A percentile compares a stretch with the other conserved stretches of the same genome.
phyloP scores from a whole-genome alignment of 495 filamentous ascomycete genomes.

The Staphylotrichum longicolle region DNA sequence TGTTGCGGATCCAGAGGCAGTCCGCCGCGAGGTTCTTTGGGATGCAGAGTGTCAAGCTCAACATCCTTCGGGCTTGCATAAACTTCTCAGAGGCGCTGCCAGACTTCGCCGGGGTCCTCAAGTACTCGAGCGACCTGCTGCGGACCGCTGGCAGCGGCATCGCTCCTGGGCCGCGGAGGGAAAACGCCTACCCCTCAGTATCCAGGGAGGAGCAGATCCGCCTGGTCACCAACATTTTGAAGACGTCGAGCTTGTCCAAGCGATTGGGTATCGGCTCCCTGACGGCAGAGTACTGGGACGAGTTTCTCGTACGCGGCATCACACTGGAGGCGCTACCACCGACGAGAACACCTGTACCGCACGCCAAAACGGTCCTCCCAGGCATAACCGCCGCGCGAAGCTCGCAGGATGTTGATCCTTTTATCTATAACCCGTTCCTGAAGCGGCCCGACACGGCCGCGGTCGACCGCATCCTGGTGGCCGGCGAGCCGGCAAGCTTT shows the following conservation, averaged over 20 bases:
- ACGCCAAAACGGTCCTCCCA: conserved; percentile 67
- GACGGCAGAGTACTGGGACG: conserved; percentile 91
- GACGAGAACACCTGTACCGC: conserved; percentile 62
- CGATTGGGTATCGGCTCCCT: conserved; percentile 67
- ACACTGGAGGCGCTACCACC: conserved; percentile 55
- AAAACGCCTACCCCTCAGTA: conserved; percentile 62
- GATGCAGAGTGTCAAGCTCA: conserved; percentile 69
- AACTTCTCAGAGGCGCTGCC: conserved; percentile 91
- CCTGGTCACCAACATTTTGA: conserved; percentile 74
- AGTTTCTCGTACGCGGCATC: conserved; percentile 84
- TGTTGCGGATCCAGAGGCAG: conserved; percentile 52
- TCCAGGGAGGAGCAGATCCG: conserved; percentile 80
- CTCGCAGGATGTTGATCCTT: conserved; percentile 69
- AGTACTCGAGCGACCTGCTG: conserved; percentile 79
- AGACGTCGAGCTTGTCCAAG: conserved; percentile 72
- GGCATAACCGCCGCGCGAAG: conserved; percentile 53
- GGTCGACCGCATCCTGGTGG: conserved; percentile 66
- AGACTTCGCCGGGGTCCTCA: conserved; percentile 82
- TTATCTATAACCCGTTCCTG: conserved; percentile 88
- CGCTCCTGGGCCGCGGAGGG: conserved; percentile 61
- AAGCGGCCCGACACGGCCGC: conserved; percentile 58
- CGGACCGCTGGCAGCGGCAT: conserved; percentile 77
- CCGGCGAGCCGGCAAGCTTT: conserved; percentile 73
- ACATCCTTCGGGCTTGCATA: conserved; percentile 79
- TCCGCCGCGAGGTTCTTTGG: conserved; percentile 60